phyloP scores from a whole-genome alignment of 768 basidiomycete species.

The Chalciporus chontae region DNA sequence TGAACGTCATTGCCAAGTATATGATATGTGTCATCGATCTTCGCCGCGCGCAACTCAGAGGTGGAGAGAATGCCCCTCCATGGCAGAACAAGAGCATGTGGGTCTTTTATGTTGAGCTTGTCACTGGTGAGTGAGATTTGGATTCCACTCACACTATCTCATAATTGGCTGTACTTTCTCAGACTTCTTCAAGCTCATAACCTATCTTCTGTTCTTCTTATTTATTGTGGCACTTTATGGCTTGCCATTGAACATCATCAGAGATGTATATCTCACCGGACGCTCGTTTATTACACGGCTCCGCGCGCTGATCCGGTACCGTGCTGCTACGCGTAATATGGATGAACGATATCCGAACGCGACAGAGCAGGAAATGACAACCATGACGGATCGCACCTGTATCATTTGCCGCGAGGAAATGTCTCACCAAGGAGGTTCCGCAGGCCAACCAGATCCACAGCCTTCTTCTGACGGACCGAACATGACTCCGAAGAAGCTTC shows the following conservation, averaged over 20 bases:
- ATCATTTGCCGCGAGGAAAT: slow-evolving; percentile 99
- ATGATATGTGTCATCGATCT: slow-evolving; percentile 77
- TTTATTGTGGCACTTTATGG: slow-evolving; percentile 94
- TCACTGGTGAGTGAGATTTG: slow-evolving; percentile 60
- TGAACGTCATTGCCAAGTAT: slow-evolving; percentile 82
- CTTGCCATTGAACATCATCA: slow-evolving; percentile 92
- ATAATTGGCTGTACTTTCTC: slow-evolving; percentile 6
- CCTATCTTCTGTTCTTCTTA: slow-evolving; percentile 90
- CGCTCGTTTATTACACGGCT: slow-evolving; percentile 87
- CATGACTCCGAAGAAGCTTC: slow-evolving; percentile 93
- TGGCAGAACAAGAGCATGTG: slow-evolving; percentile 99
- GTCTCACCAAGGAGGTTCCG: slow-evolving; percentile 40
- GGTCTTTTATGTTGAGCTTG: slow-evolving; percentile 90
- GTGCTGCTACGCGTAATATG: slow-evolving; percentile 94
- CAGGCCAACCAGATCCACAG: slow-evolving; percentile 20
- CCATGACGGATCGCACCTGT: slow-evolving; percentile 87
- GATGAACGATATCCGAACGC: slow-evolving; percentile 93
- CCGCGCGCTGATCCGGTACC: slow-evolving; percentile 87
- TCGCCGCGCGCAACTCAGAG: slow-evolving; percentile 68
- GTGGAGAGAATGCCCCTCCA: slow-evolving; percentile 80
- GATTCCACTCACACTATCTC: neutral
- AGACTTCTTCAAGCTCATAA: slow-evolving; percentile 94
- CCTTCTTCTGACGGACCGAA: slow-evolving; percentile 67
- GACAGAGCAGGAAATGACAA: slow-evolving; percentile 75
- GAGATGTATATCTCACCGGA: slow-evolving; percentile 94